A percentile compares a stretch with the other conserved stretches of the same genome.
phyloP scores from a whole-genome alignment of 495 filamentous ascomycete species.

The Parmelia sp. region DNA sequence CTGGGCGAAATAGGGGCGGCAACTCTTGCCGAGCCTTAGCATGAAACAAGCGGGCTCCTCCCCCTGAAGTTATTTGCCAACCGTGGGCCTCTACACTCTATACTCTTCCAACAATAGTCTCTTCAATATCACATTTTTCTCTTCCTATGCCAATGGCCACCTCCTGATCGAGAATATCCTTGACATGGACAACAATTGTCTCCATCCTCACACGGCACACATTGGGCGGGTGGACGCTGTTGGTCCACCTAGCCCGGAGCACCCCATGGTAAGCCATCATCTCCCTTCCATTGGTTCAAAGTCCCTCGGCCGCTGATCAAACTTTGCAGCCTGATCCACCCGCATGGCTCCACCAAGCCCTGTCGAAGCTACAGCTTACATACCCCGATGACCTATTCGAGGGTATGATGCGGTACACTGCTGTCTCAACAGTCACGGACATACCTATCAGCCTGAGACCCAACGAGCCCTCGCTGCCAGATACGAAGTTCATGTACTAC shows the following conservation, averaged over 20 bases:
- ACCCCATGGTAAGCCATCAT: conserved; percentile 22
- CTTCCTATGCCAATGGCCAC: not conserved
- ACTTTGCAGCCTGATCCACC: conserved; percentile 67
- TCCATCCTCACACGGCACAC: conserved; percentile 29
- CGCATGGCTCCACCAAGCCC: conserved; percentile 64
- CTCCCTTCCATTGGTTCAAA: not conserved
- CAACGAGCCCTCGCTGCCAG: conserved; percentile 42
- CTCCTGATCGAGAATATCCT: no score
- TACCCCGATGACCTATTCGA: conserved; percentile 80
- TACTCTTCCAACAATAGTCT: not conserved
- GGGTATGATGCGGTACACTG: conserved; percentile 76
- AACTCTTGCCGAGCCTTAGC: conserved; percentile 15
- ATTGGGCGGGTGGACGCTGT: not conserved
- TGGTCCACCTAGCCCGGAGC: conserved; percentile 24
- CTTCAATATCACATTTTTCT: not conserved
- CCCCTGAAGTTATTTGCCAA: not conserved
- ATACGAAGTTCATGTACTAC: conserved; percentile 66
- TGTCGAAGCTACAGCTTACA: conserved; percentile 52
- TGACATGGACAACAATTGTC: no score
- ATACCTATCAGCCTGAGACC: conserved; percentile 42
- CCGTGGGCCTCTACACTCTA: no score
- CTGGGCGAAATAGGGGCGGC: conserved; percentile 1
- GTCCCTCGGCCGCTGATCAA: conserved; percentile 28
- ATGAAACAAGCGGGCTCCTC: conserved; percentile 6
- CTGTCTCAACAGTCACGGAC: conserved; percentile 64